Evolutionary conservation across 768 basidiomycete genomes (phyloP).

Genomic region (Trametes cingulata): DNA sequence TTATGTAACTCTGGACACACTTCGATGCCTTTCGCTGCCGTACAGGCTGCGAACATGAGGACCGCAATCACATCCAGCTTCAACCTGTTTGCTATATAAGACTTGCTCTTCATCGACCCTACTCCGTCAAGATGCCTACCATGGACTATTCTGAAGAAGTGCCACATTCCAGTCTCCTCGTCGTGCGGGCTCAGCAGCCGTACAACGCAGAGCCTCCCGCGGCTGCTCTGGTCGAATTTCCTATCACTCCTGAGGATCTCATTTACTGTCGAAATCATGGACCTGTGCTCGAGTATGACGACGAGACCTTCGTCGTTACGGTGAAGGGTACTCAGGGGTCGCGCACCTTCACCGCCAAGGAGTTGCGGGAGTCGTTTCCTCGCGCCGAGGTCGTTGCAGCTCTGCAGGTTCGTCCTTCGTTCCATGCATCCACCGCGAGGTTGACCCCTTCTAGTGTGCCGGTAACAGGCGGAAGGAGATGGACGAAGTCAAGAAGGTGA

Average conservation of each 20-base stretch:
- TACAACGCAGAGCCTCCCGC: conserved; percentile 72
- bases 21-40: conserved; percentile 6
- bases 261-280: conserved; percentile 76
- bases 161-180: conserved; percentile 47
- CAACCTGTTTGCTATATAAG: neutral
- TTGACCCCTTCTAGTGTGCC: conserved; percentile 25
- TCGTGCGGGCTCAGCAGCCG: conserved; percentile 49
- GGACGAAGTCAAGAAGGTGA: conserved; percentile 23
- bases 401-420: conserved; percentile 20
- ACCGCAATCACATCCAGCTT: no score
- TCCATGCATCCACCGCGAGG: neutral
- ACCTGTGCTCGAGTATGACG: conserved; percentile 51
- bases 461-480: conserved; percentile 32
- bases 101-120: neutral
- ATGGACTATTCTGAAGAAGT: conserved; percentile 41
- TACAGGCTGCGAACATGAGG: conserved; percentile 5
- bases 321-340: conserved; percentile 30
- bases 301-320: conserved; percentile 30
- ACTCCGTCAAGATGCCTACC: neutral
- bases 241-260: conserved; percentile 61
- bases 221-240: conserved; percentile 55
- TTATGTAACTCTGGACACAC: conserved; percentile 20
- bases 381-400: conserved; percentile 36
- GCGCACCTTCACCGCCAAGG: conserved; percentile 38
- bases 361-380: conserved; percentile 43